A percentile compares a stretch with the other conserved stretches of the same genome.
Conservation (phyloP, 2,329 filamentous ascomycete genomes). For the Penicillium sp. region DNA sequence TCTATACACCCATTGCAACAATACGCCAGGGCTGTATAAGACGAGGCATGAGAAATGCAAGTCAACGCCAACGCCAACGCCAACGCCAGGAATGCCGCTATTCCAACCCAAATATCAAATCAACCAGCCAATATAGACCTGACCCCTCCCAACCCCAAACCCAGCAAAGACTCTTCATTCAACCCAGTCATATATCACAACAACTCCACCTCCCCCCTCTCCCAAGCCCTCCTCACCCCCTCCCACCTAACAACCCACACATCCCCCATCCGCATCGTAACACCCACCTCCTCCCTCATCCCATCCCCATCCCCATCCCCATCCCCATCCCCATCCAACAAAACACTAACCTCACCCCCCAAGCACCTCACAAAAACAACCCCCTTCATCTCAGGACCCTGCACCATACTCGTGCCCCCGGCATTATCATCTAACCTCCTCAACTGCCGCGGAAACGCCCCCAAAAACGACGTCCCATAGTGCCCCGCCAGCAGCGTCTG, state of each 20-base stretch:
- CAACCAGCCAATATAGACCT: neutral
- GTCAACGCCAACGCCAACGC: constrained; percentile 5
- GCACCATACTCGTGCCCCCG: constrained; percentile 90
- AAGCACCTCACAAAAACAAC: constrained; percentile 78
- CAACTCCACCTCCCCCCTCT: constrained; percentile 47
- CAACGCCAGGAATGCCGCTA: constrained; percentile 5
- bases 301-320: constrained; percentile 33
- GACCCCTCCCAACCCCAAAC: too few species aligned
- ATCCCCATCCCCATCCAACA: constrained; percentile 36
- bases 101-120: neutral
- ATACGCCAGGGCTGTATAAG: neutral
- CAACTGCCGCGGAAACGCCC: constrained; percentile 74
- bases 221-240: constrained; percentile 63
- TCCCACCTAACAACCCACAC: constrained; percentile 72
- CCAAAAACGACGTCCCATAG: constrained; percentile 82
- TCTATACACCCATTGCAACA: neutral
- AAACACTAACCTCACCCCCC: constrained; percentile 49
- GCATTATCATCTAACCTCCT: constrained; percentile 88
- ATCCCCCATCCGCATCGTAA: constrained; percentile 58
- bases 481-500: constrained; percentile 82
- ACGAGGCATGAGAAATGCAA: neutral
- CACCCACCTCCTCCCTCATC: constrained; percentile 31
- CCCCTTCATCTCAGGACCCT: constrained; percentile 76
- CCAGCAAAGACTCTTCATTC: too few species aligned
- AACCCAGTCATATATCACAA: constrained; percentile 28